A percentile compares a stretch with the other conserved stretches of the same genome.
phyloP scores from a whole-genome alignment of 768 basidiomycete species.

The Lentinula lateritia region DNA sequence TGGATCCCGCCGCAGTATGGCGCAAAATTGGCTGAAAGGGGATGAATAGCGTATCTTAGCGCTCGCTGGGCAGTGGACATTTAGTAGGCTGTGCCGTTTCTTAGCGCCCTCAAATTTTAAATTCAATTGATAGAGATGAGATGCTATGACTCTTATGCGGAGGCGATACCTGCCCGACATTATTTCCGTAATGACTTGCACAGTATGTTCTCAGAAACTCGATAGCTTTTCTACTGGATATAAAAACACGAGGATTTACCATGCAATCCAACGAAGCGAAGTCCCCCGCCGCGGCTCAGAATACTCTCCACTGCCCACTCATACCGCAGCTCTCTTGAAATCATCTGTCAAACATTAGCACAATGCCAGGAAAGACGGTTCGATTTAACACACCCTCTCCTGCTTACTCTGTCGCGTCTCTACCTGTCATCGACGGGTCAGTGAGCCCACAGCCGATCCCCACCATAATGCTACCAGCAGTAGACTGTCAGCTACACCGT shows the following conservation, averaged over 20 bases:
- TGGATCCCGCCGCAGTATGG: not conserved
- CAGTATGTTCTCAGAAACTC: not conserved
- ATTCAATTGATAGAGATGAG: not conserved
- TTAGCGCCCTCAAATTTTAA: not conserved
- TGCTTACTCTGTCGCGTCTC: conserved; percentile 10
- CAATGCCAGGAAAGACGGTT: conserved; percentile 10
- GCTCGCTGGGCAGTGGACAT: not conserved
- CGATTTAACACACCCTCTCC: conserved; percentile 15
- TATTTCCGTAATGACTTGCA: not conserved
- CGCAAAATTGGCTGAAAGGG: not conserved
- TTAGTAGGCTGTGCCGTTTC: not conserved
- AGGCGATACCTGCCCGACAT: conserved; percentile 5
- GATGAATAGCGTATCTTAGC: not conserved
- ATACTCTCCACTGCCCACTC: not conserved
- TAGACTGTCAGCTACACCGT: conserved; percentile 9
- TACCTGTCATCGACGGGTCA: conserved; percentile 15
- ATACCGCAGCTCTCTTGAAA: not conserved
- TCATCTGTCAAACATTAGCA: not conserved
- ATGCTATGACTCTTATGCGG: conserved; percentile 5
- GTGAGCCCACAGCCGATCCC: conserved; percentile 11
- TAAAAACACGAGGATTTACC: conserved; percentile 1
- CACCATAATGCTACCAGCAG: not conserved
- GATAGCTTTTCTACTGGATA: not conserved
- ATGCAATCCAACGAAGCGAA: not conserved
- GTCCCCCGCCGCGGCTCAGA: not conserved